Evolutionary conservation across 352 stramenopile genomes (phyloP).

Genomic region (Peronospora belbahrii): DNA sequence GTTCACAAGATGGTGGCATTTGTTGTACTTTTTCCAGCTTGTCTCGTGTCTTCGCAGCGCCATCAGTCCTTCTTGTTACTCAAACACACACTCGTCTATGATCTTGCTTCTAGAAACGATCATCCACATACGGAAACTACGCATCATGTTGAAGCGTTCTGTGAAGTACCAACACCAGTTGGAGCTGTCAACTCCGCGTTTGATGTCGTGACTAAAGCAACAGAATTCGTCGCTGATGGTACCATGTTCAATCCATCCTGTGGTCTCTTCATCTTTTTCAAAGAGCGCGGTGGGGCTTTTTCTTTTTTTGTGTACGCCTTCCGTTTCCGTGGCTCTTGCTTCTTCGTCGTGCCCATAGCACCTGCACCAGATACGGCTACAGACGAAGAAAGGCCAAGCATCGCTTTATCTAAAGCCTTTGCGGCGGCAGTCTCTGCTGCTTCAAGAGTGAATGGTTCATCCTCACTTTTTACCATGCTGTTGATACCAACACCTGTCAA

Average conservation of each 20-base stretch:
- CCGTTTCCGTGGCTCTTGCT: constrained; percentile 52
- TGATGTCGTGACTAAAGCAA: not conserved
- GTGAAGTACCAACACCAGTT: not conserved
- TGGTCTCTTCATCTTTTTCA: constrained; percentile 46
- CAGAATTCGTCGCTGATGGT: constrained; percentile 5
- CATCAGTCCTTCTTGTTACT: constrained; percentile 2
- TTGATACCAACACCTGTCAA: constrained; percentile 11
- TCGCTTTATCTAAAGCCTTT: constrained; percentile 33
- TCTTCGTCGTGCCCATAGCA: constrained; percentile 8
- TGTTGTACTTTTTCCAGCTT: constrained; percentile 17
- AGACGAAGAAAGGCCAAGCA: constrained; percentile 27
- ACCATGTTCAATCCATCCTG: constrained; percentile 4
- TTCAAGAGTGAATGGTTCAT: constrained; percentile 19
- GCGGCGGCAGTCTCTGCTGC: constrained; percentile 23
- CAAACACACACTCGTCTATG: constrained; percentile 10
- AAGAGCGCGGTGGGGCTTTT: constrained; percentile 23
- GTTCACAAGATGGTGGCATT: constrained; percentile 31
- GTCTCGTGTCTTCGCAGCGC: constrained; percentile 5
- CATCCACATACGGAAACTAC: not conserved
- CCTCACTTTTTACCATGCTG: constrained; percentile 10
- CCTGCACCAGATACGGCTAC: constrained; percentile 11
- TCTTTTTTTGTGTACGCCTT: constrained; percentile 63
- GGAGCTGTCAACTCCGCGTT: not conserved
- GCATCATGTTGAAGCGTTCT: constrained; percentile 15
- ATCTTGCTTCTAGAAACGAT: constrained; percentile 14